These are phyloP conservation scores for Fraxinus angustifolia DNA, from an alignment of 305 asterid species.

Conservation along the genomic window DNA sequence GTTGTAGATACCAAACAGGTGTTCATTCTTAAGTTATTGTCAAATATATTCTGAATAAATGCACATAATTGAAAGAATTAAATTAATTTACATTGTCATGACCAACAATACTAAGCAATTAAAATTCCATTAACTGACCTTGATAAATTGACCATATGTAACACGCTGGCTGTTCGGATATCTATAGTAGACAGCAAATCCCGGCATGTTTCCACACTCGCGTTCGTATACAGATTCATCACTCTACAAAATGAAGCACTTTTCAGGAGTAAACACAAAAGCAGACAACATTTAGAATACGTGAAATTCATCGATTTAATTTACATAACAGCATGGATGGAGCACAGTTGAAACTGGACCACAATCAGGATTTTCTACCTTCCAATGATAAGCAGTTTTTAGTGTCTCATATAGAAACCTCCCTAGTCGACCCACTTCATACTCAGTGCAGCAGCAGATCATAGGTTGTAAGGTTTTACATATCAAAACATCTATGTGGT, in stretches of 20 bases:
- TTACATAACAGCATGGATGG: neutral
- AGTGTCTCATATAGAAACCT: constrained; percentile 88
- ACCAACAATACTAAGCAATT: constrained; percentile 12
- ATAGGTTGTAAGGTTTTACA: constrained; percentile 98
- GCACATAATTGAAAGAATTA: neutral
- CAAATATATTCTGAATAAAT: neutral
- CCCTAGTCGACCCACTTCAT: constrained; percentile 97
- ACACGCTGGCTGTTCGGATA: constrained; percentile 99
- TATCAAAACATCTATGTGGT: constrained; percentile 95
- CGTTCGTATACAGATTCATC: constrained; percentile 92
- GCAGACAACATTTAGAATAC: neutral
- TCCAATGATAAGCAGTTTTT: constrained; percentile 96
- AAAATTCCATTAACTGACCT: constrained; percentile 48
- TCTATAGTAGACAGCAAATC: constrained; percentile 96
- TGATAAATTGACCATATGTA: constrained; percentile 86
- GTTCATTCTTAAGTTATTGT: neutral
- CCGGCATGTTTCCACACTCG: constrained; percentile 99
- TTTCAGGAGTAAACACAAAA: constrained; percentile 16
- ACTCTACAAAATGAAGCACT: constrained; percentile 47
- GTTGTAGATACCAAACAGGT: neutral
- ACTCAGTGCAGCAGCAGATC: constrained; percentile 99
- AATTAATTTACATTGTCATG: neutral
- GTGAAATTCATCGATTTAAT: constrained; percentile 1
- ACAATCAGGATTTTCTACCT: constrained; percentile 46
- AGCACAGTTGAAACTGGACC: neutral